Evolutionary conservation across 371 early-diverging fungal species (phyloP), one percentile per base, ranked within the genome.

Genomic region (Aphelidium insulamus): DNA sequence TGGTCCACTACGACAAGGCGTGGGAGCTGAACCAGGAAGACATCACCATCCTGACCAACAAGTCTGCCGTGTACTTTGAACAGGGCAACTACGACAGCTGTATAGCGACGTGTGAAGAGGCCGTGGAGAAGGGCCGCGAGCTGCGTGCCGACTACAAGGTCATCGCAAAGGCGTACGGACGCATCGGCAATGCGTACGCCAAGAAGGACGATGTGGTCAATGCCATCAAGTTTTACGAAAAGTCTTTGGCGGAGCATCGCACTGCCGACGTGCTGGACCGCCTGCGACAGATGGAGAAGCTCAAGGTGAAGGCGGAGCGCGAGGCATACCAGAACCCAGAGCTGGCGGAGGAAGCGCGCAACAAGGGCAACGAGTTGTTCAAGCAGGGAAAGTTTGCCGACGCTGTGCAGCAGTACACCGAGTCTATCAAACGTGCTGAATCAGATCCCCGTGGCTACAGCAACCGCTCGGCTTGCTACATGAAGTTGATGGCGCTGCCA

Each of bases 391-490:
- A 83, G 36, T 95, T 65, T 55, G 72, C 75, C 8, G 82, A 72
- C 30, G 92, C 97, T n/a, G 71, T 92, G 44, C 75, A 77, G 49
- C 61, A 68, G 49, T 95, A 94, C 58, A 70, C 82, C n/a, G 97
- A 95, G 59, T 78, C 92, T 3, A 87, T 95, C 49, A 83, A 84
- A 64, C 79, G 95, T 40, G 81, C 88, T 40, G 82, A 81, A 20
- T 50, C 66, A 15, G 97, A 95, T 39, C 73, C 80, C 15, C 65
- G 83, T 43, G 71, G 74, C 41, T 94, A 77, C 51, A 81, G 84
- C 17, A 97, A 97, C 72, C 79, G 97, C 48, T 84, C 97, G 11
- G 90, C 84, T 21, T 81, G 84, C 54, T 88, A 87, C 59, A 72
- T 72, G 36, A 97, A 97, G 62, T 55, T 97, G 38, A 69, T 82